Evolutionary conservation across 257 asterid species (phyloP).

Genomic region (Echium plantagineum): DNA sequence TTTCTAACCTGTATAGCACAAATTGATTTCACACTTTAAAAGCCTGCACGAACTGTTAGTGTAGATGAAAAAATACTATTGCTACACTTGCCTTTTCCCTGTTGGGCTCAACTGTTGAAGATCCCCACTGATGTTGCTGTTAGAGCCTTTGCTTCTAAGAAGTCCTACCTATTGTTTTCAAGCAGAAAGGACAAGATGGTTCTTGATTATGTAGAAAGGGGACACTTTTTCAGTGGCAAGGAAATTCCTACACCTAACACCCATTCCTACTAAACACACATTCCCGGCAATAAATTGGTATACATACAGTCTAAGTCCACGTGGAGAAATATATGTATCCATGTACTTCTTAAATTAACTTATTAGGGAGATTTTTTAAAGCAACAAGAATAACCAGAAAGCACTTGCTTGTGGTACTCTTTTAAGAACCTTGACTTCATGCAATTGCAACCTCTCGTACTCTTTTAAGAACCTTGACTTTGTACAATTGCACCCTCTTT

Average conservation of each 20-base stretch:
- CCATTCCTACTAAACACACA: no score
- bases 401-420: constrained; percentile 66
- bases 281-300: no score
- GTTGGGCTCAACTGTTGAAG: no score
- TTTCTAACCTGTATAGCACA: no score
- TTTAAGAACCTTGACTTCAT: constrained; percentile 78
- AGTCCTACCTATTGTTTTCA: constrained; percentile 54
- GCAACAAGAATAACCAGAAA: constrained; percentile 38
- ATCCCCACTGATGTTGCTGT: no score
- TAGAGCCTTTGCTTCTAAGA: no score
- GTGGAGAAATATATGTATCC: background rate
- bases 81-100: no score
- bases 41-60: no score
- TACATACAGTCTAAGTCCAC: background rate
- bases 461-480: constrained; percentile 73
- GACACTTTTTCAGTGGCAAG: no score
- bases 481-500: constrained; percentile 85
- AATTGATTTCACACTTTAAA: no score
- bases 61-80: no score
- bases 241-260: no score
- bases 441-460: constrained; percentile 84
- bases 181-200: constrained; percentile 21
- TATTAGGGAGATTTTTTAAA: constrained; percentile 2
- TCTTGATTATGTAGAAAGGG: constrained; percentile 7
- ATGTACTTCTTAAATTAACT: background rate